A percentile compares a stretch with the other conserved stretches of the same genome.
These are phyloP conservation scores for Sphaerosporella brunnea DNA, from an alignment of 495 filamentous ascomycete genomes.

Conservation along the genomic window DNA sequence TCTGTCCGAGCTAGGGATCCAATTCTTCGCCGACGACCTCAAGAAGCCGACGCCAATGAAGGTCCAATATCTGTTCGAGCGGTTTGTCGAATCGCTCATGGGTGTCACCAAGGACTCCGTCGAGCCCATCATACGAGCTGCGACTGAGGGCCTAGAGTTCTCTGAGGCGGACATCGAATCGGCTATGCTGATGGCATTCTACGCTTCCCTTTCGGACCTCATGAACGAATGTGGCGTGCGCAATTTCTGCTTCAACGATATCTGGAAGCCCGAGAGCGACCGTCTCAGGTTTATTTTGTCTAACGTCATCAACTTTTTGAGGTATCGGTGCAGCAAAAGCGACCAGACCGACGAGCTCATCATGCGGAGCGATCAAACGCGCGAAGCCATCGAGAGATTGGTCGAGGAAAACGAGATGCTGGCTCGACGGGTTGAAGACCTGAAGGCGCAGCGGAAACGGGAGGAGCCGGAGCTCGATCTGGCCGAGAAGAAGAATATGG, in stretches of 20 bases:
- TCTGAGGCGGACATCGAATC: constrained; percentile 70
- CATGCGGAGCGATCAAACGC: constrained; percentile 70
- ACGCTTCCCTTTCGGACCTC: constrained; percentile 54
- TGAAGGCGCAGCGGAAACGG: constrained; percentile 58
- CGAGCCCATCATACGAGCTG: constrained; percentile 84
- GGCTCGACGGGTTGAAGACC: constrained; percentile 55
- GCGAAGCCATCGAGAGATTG: constrained; percentile 69
- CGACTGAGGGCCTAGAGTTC: constrained; percentile 61
- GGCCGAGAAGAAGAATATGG: constrained; percentile 50
- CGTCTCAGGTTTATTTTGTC: constrained; percentile 82
- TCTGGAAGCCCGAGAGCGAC: constrained; percentile 72
- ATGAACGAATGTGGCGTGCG: constrained; percentile 75
- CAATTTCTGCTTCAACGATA: constrained; percentile 81
- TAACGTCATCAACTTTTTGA: constrained; percentile 94
- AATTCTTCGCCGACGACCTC: constrained; percentile 72
- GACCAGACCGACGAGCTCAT: constrained; percentile 51
- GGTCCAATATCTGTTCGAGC: constrained; percentile 92
- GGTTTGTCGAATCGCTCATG: constrained; percentile 86
- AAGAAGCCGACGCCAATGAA: constrained; percentile 84
- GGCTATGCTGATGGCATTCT: constrained; percentile 85
- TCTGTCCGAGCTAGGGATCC: constrained; percentile 87
- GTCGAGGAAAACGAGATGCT: constrained; percentile 73
- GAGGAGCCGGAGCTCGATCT: constrained; percentile 62
- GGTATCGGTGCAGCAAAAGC: constrained; percentile 83
- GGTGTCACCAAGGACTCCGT: constrained; percentile 78